phyloP scores from a whole-genome alignment of 495 filamentous ascomycete genomes.

The Penicillium dipodomyicola region DNA sequence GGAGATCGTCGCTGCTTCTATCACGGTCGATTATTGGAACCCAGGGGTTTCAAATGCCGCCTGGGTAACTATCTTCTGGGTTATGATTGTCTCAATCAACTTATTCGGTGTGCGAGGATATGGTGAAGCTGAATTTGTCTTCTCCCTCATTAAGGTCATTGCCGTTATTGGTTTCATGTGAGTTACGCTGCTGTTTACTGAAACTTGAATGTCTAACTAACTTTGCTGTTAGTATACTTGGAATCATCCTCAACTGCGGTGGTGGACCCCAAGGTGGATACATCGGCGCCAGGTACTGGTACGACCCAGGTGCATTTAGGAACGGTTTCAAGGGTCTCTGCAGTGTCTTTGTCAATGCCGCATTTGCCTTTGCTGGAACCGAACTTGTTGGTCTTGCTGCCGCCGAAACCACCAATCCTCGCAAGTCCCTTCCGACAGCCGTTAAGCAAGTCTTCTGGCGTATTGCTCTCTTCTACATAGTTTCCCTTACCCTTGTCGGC shows the following conservation, averaged over 20 bases:
- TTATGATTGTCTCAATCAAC: conserved; percentile 74
- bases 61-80: conserved; percentile 83
- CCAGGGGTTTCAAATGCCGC: conserved; percentile 62
- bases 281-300: conserved; percentile 82
- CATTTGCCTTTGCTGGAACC: conserved; percentile 89
- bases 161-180: conserved; percentile 88
- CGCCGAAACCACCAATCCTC: conserved; percentile 82
- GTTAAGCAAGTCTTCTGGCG: conserved; percentile 97
- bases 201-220: conserved; percentile 16
- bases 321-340: conserved; percentile 94
- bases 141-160: conserved; percentile 80
- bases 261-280: conserved; percentile 74
- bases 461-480: conserved; percentile 83
- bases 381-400: conserved; percentile 92
- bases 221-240: conserved; percentile 57
- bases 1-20: conserved; percentile 86
- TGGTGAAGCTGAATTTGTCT: conserved; percentile 88
- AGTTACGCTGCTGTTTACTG: conserved; percentile 29
- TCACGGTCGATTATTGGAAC: conserved; percentile 87
- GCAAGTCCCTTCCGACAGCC: conserved; percentile 80
- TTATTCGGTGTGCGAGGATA: conserved; percentile 84
- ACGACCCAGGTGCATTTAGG: conserved; percentile 82
- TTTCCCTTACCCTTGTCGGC: conserved; percentile 70
- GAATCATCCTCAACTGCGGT: conserved; percentile 74
- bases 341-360: conserved; percentile 88